These are phyloP conservation scores for Polygonum aviculare DNA, from an alignment of 148 eudicot species.

Conservation along the genomic window DNA sequence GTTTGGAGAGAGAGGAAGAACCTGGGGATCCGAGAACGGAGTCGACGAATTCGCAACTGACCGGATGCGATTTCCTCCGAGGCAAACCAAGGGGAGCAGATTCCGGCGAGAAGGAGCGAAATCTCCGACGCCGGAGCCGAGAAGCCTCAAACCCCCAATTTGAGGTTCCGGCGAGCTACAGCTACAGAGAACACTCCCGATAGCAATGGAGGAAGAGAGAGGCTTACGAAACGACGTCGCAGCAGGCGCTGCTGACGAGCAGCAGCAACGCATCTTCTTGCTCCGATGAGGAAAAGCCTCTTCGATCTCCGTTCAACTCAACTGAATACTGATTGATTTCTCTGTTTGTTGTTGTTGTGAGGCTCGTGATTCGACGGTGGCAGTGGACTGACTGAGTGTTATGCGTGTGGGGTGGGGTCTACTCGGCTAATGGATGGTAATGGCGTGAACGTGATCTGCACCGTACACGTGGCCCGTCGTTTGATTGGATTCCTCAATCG, in stretches of 20 bases:
- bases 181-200: neutral
- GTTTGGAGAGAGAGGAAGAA: neutral
- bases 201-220: neutral
- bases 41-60: neutral
- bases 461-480: neutral
- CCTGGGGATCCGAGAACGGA: neutral
- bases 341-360: neutral
- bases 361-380: neutral
- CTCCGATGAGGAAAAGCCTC: neutral
- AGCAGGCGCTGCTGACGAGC: neutral
- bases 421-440: neutral
- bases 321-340: neutral
- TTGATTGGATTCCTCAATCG: neutral
- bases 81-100: neutral
- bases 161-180: neutral
- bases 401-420: neutral
- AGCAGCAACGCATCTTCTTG: neutral
- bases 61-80: neutral
- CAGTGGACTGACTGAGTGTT: neutral
- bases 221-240: neutral
- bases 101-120: neutral
- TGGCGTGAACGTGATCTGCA: neutral
- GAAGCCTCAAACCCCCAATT: neutral
- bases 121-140: neutral
- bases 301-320: too few relatives aligned